Conservation (phyloP, 2,329 filamentous ascomycete species). For the Alternaria ventricosa region DNA sequence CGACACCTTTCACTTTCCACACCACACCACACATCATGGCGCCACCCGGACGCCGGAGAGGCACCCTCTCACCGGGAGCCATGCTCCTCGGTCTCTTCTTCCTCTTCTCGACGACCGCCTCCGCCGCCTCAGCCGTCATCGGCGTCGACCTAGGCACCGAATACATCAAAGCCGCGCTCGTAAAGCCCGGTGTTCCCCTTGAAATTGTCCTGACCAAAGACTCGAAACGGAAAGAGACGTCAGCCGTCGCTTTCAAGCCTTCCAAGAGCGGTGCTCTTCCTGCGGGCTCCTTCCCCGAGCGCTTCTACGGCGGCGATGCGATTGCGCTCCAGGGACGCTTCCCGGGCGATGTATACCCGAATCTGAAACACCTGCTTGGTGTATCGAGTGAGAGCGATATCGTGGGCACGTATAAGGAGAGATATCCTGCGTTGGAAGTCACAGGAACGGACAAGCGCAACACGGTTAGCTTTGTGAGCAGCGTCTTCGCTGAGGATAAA, state of each 20-base stretch:
- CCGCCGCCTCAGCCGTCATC: slow-evolving; percentile 77
- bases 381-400: slow-evolving; percentile 64
- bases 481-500: slow-evolving; percentile 67
- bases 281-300: slow-evolving; percentile 74
- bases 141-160: slow-evolving; percentile 95
- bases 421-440: slow-evolving; percentile 80
- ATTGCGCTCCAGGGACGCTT: slow-evolving; percentile 85
- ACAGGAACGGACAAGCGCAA: slow-evolving; percentile 62
- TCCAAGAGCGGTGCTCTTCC: slow-evolving; percentile 67
- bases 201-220: slow-evolving; percentile 98
- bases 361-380: slow-evolving; percentile 90
- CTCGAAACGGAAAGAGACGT: slow-evolving; percentile 92
- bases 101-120: slow-evolving; percentile 63
- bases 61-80: slow-evolving; percentile 50
- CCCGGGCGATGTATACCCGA: slow-evolving; percentile 91
- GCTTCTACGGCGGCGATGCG: slow-evolving; percentile 90
- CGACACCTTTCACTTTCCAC: slow-evolving; percentile 9
- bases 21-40: slow-evolving; percentile 50
- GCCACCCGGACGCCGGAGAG: slow-evolving; percentile 54
- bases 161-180: slow-evolving; percentile 93
- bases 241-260: slow-evolving; percentile 93
- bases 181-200: slow-evolving; percentile 95
- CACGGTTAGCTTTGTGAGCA: slow-evolving; percentile 84
- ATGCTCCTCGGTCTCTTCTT: slow-evolving; percentile 60
- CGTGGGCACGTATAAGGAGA: slow-evolving; percentile 72